Base-by-base conservation (phyloP, 768 basidiomycete genomes). In the Podaxis sp. region DNA sequence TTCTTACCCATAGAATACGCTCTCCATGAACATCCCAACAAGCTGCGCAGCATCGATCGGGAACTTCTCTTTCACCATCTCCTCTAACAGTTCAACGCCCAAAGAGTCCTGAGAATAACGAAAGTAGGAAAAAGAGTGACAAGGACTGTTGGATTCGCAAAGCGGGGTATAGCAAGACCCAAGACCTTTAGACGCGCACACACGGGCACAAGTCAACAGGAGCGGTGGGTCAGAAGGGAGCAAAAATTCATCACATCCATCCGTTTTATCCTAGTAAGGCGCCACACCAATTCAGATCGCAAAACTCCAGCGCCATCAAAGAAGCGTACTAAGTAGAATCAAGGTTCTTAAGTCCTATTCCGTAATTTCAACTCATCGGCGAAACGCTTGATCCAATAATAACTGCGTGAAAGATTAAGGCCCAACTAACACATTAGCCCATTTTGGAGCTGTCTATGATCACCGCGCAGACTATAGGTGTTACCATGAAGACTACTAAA, bases 21-120 rank as follows among this genome's bases (percentile, higher is more conserved):
- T 72, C 59, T 76, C 77, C 72, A 77, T 76, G 71, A 80, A 80
- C 36, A 78, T 61, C 37, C 70, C 78, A 13, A 79, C 77, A 51
- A 79, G 66, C 65, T 78, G 76, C 27, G 79, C 77, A 22, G 73
- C 69, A 61, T 74, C 75, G 22, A 75, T 73, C 1, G 71, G 73
- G 61, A 77, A 68, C 54, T 52, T 65, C 22, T 58, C 63, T 6
- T 66, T 65, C 49, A 66, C 59, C 73, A 73, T 73, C 51, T 22
- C 24, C 17, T 56, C 24, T 27, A 3, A 59, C 47, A 27, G 11
- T 19, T 24, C 29, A 27, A 22, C 9, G 36, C 13, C 58, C 36
- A 12, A 51, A 11, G 24, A 51, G 15, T 38, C 37, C 33, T 25
- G 33, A 43, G 17, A 57, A 19, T 29, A 17, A 49, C 8, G 37